A percentile compares a stretch with the other conserved stretches of the same genome.
These are phyloP conservation scores for Termitomyces sp. DNA, from an alignment of 768 basidiomycete genomes.

Conservation along the genomic window DNA sequence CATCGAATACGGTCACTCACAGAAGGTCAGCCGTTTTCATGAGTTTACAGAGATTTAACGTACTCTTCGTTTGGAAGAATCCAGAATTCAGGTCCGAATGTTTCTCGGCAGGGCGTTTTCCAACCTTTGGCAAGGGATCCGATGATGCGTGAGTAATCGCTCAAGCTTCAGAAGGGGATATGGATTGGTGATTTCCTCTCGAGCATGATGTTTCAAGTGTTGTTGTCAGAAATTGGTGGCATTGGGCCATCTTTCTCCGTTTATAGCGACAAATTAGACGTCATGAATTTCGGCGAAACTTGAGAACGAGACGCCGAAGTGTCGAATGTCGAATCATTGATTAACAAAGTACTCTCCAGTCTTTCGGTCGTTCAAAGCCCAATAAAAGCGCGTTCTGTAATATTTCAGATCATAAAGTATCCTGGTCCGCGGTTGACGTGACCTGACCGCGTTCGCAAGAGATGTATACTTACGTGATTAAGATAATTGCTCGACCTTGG, in stretches of 20 bases:
- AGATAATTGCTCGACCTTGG: background rate
- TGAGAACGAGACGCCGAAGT: no score
- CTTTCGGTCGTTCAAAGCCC: background rate
- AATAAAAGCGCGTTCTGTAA: background rate
- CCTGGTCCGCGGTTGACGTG: background rate
- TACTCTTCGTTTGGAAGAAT: conserved; percentile 11
- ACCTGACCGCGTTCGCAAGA: background rate
- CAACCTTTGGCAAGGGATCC: background rate
- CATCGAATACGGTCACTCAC: no score
- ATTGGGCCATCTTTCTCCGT: no score
- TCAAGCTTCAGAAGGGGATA: background rate
- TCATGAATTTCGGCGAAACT: no score
- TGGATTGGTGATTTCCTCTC: no score
- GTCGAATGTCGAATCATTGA: no score
- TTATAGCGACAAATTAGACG: no score
- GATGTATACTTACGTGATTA: background rate
- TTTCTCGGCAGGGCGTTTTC: conserved; percentile 3
- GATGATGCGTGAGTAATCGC: background rate
- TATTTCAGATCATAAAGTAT: background rate
- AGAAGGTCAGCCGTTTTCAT: no score
- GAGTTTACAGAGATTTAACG: no score
- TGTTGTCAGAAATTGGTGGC: no score
- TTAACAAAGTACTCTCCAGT: no score
- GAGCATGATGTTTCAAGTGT: no score
- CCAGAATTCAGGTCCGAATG: background rate